Percentiles rank a stretch among this genome's conserved stretches.
phyloP scores from a whole-genome alignment of 306 rosid species.

The Senna siamea region DNA sequence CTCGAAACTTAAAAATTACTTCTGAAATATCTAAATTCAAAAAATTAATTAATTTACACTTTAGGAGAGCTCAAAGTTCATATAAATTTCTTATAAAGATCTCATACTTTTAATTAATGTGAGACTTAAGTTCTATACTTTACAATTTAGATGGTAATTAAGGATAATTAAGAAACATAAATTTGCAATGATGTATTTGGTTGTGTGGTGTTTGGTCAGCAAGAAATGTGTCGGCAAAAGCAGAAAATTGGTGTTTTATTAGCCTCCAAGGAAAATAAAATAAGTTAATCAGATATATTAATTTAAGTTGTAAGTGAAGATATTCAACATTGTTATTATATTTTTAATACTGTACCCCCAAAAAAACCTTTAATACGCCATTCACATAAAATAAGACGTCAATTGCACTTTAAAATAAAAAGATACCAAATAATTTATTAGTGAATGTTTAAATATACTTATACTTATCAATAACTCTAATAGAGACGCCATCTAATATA shows the following conservation, averaged over 20 bases:
- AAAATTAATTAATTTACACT: no score
- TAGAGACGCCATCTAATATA: no score
- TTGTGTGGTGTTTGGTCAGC: background rate
- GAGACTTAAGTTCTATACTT: no score
- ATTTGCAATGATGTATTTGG: background rate
- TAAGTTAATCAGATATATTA: background rate
- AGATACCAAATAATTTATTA: background rate
- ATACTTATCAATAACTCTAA: background rate
- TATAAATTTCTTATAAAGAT: no score
- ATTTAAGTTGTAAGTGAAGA: constrained; percentile 30
- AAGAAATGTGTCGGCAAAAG: constrained; percentile 6
- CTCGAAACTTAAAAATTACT: no score
- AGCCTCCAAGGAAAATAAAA: background rate
- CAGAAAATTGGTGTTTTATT: background rate
- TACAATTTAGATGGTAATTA: no score
- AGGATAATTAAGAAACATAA: background rate
- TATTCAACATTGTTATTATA: constrained; percentile 24
- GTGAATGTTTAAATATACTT: background rate
- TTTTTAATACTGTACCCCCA: background rate
- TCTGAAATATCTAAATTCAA: no score
- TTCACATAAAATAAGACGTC: background rate
- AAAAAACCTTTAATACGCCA: background rate
- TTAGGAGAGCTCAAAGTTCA: no score
- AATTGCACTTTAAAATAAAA: background rate
- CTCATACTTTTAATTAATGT: no score